Evolutionary conservation across 1,139 yeast genomes (phyloP).

Genomic region (Candida sp.): DNA sequence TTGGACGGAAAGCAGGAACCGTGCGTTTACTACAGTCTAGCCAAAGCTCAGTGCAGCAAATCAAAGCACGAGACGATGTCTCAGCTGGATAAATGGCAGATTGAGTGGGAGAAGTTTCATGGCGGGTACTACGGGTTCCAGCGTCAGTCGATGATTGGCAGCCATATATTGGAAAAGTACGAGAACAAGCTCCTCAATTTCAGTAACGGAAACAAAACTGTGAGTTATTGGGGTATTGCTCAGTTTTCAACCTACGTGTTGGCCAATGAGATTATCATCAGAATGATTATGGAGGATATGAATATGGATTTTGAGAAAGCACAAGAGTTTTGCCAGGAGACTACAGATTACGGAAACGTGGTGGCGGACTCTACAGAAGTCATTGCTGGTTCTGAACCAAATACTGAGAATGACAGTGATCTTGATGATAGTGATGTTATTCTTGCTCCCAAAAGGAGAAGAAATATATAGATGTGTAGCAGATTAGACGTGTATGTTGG

Average conservation of each 20-base stretch:
- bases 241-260: conserved; percentile 62
- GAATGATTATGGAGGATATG: conserved; percentile 55
- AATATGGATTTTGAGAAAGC: conserved; percentile 42
- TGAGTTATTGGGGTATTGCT: conserved; percentile 63
- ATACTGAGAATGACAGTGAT: neutral
- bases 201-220: conserved; percentile 38
- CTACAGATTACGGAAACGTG: conserved; percentile 59
- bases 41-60: conserved; percentile 36
- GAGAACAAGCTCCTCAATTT: conserved; percentile 28
- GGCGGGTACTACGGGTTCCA: conserved; percentile 70
- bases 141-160: conserved; percentile 57
- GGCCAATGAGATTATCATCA: conserved; percentile 64
- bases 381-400: neutral
- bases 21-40: conserved; percentile 55
- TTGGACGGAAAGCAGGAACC: conserved; percentile 41
- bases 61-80: conserved; percentile 52
- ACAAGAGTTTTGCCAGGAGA: conserved; percentile 45
- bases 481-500: neutral
- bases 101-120: conserved; percentile 50
- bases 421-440: conserved; percentile 1
- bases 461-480: neutral
- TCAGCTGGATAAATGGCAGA: conserved; percentile 46
- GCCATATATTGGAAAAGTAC: conserved; percentile 32
- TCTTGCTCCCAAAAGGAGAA: neutral
- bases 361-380: conserved; percentile 46